Base-by-base conservation (phyloP, 2,329 filamentous ascomycete genomes). In the Phymatotrichopsis omnivora region DNA sequence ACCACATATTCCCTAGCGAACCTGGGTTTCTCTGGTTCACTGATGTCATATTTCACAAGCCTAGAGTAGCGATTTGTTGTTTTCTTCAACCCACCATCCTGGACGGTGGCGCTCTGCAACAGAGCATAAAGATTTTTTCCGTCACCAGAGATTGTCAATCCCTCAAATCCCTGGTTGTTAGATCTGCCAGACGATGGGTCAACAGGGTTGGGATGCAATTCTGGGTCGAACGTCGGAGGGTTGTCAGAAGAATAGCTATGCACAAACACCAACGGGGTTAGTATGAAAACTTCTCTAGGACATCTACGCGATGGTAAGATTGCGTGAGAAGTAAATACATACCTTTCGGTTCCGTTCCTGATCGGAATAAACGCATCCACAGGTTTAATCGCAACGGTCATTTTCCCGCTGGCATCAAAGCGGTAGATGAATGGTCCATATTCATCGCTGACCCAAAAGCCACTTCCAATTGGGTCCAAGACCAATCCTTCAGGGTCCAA, bases 81-180 rank as follows among this genome's bases (percentile, higher is more conserved):
- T 39, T 71, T 72, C 38, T 69, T 69, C 34, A 68, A 63, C 7
- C 74, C 75, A 33, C 78, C 77, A 51, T 79, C 74, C 56, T 80
- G 75, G 47, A 72, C 69, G 4, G 75, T 64, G 0, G 79, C 78
- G 1, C 74, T 76, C 60, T 86, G 80, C 17, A 83, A 65, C 45
- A 85, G 67, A 1, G 73, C 71, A 58, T 75, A 84, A 8, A 85
- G 65, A 2, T 68, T 74, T 50, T 74, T 75, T 7, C 78, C 77
- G 53, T 81, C 74, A 0, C 70, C 66, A 3, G 72, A 75, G n/a
- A 73, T 62, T 0, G 76, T 79, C 37, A 85, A 62, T 0, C 76
- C 80, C 62, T 85, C 81, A 37, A 85, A 74, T n/a, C 81, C 80
- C 60, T 83, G 79, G 61, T 85, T 85, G 61, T 85, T 84, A 43